phyloP scores from a whole-genome alignment of 441 rosid genomes.

The Codiaeum variegatum region DNA sequence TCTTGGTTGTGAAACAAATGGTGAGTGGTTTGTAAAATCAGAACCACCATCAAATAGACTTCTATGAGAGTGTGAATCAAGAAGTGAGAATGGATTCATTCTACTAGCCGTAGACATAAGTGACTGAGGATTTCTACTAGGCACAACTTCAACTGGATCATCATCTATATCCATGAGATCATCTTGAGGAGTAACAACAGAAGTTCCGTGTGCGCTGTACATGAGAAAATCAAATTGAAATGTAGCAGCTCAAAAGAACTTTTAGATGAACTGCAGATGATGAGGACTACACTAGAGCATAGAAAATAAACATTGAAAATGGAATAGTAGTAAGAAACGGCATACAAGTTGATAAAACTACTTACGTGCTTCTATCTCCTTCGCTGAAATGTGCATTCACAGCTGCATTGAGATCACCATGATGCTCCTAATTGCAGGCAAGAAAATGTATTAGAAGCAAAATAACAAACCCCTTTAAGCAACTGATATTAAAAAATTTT shows the following conservation, averaged over 20 bases:
- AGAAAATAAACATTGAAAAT: background rate
- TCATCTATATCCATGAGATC: conserved; percentile 94
- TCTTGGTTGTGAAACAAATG: conserved; percentile 74
- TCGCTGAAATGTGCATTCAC: conserved; percentile 83
- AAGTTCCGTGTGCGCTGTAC: conserved; percentile 36
- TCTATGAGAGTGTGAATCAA: conserved; percentile 43
- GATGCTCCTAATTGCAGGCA: conserved; percentile 60
- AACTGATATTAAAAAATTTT: conserved; percentile 3
- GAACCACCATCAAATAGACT: conserved; percentile 41
- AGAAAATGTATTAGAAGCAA: conserved; percentile 13
- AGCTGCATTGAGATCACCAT: conserved; percentile 89
- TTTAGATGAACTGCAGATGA: background rate
- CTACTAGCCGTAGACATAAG: conserved; percentile 36
- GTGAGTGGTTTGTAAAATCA: conserved; percentile 34
- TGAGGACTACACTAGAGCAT: background rate
- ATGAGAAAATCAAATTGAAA: conserved; percentile 10
- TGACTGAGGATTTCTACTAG: conserved; percentile 35
- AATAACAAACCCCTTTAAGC: conserved; percentile 9
- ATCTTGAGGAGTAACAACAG: conserved; percentile 40
- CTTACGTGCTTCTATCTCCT: conserved; percentile 70
- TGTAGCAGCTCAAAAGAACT: background rate
- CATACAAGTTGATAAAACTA: conserved; percentile 14
- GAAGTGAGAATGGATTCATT: conserved; percentile 41
- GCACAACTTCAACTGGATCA: conserved; percentile 46
- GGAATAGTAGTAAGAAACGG: background rate